phyloP scores from a whole-genome alignment of 2,329 filamentous ascomycete species.

The Alternaria angustiovoidea region DNA sequence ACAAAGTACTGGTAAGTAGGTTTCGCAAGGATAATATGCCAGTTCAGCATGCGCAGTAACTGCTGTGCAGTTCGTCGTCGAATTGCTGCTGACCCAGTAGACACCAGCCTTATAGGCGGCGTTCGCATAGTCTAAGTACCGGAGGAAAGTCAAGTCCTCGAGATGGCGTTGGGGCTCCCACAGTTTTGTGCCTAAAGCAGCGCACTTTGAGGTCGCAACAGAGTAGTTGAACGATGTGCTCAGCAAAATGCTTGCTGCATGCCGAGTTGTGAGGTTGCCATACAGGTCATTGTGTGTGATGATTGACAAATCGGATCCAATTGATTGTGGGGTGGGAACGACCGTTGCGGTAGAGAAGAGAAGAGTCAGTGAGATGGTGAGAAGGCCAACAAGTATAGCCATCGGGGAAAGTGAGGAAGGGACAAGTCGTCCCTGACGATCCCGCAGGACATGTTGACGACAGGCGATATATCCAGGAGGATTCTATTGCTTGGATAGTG shows the following conservation, averaged over 20 bases:
- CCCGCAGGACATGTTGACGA: not conserved
- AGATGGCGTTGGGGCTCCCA: constrained; percentile 25
- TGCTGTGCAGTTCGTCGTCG: constrained; percentile 25
- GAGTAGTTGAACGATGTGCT: constrained; percentile 18
- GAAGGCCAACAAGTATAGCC: not conserved
- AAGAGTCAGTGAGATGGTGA: constrained; percentile 7
- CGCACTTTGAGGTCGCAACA: constrained; percentile 25
- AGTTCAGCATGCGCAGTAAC: constrained; percentile 29
- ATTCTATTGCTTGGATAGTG: not conserved
- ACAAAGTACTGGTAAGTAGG: constrained; percentile 33
- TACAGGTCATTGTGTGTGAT: constrained; percentile 42
- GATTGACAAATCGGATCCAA: constrained; percentile 41
- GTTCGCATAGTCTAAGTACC: constrained; percentile 23
- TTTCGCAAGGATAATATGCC: constrained; percentile 27
- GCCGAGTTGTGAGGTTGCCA: constrained; percentile 31
- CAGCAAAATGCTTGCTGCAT: constrained; percentile 28
- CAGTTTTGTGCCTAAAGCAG: constrained; percentile 29
- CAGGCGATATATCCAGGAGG: not conserved
- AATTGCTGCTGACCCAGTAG: not conserved
- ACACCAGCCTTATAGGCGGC: constrained; percentile 19
- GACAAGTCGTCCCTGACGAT: not conserved
- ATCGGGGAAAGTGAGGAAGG: not conserved
- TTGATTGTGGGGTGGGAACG: constrained; percentile 30
- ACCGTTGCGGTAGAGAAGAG: constrained; percentile 19
- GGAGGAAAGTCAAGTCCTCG: constrained; percentile 26